A percentile compares a stretch with the other conserved stretches of the same genome.
Evolutionary conservation across 116 monocot species (phyloP).

Genomic region (Iris pallida): DNA sequence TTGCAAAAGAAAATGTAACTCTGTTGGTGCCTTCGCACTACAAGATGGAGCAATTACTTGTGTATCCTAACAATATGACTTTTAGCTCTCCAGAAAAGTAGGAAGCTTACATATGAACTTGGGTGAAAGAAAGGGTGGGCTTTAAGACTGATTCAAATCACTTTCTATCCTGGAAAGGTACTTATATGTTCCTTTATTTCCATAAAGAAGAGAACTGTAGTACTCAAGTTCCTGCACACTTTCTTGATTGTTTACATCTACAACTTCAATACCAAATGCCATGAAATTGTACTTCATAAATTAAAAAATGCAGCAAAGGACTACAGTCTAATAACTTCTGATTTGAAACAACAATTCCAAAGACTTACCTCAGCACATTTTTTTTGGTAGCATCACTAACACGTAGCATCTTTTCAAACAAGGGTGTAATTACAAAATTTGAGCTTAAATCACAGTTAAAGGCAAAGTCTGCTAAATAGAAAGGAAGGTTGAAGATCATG

Average conservation of each 20-base stretch:
- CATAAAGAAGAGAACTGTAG: no score
- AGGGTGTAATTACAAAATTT: conserved; percentile 64
- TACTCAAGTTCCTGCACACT: neutral
- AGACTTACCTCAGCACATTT: conserved; percentile 63
- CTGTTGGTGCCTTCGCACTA: conserved; percentile 93
- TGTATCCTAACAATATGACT: conserved; percentile 78
- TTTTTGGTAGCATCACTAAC: conserved; percentile 90
- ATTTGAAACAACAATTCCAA: neutral
- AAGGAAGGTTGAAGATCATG: neutral
- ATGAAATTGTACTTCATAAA: neutral
- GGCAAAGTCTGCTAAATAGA: neutral
- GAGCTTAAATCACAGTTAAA: conserved; percentile 42
- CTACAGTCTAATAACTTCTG: neutral
- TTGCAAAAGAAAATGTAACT: conserved; percentile 79
- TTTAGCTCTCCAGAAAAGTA: conserved; percentile 86
- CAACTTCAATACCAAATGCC: conserved; percentile 1
- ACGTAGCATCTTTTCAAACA: conserved; percentile 88
- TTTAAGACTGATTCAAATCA: conserved; percentile 90
- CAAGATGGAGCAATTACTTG: conserved; percentile 82
- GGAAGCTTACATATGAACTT: conserved; percentile 78
- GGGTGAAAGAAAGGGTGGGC: conserved; percentile 88
- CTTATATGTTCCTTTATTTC: conserved; percentile 4
- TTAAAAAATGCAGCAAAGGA: neutral
- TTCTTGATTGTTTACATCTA: neutral
- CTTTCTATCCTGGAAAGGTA: conserved; percentile 99